Percentiles rank a stretch among this genome's conserved stretches.
phyloP scores from a whole-genome alignment of 306 rosid species.

The Alnus rubra region DNA sequence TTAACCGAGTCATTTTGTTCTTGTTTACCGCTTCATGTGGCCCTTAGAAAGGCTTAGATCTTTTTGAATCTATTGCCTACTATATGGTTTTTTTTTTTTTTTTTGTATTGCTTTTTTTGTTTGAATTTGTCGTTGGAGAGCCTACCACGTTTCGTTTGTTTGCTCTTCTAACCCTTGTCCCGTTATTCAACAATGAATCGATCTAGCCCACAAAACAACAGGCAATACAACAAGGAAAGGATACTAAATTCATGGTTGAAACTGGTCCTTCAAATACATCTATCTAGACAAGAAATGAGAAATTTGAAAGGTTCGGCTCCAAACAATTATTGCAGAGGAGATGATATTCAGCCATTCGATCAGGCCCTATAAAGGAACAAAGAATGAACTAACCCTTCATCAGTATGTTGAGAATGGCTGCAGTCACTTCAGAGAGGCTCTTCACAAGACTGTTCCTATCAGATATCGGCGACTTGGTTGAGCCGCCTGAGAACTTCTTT shows the following conservation, averaged over 20 bases:
- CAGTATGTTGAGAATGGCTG: constrained; percentile 55
- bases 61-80: no score
- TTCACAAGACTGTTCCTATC: constrained; percentile 54
- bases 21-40: no score
- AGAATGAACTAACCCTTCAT: constrained; percentile 38
- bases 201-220: constrained; percentile 4
- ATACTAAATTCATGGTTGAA: constrained; percentile 13
- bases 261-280: constrained; percentile 27
- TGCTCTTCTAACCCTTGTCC: no score
- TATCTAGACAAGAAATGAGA: constrained; percentile 21
- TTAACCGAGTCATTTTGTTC: no score
- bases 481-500: constrained; percentile 54
- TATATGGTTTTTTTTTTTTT: no score
- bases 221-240: neutral
- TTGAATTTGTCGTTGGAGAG: no score
- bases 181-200: no score
- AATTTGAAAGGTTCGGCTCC: constrained; percentile 11
- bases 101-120: no score
- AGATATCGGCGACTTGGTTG: constrained; percentile 41
- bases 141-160: no score
- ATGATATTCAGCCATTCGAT: neutral
- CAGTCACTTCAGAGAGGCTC: constrained; percentile 58
- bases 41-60: no score
- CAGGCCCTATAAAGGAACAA: neutral
- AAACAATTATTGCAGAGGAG: constrained; percentile 19